A percentile compares a stretch with the other conserved stretches of the same genome.
These are phyloP conservation scores for Trichoderma hamatum DNA, from an alignment of 2,329 filamentous ascomycete species.

Conservation along the genomic window DNA sequence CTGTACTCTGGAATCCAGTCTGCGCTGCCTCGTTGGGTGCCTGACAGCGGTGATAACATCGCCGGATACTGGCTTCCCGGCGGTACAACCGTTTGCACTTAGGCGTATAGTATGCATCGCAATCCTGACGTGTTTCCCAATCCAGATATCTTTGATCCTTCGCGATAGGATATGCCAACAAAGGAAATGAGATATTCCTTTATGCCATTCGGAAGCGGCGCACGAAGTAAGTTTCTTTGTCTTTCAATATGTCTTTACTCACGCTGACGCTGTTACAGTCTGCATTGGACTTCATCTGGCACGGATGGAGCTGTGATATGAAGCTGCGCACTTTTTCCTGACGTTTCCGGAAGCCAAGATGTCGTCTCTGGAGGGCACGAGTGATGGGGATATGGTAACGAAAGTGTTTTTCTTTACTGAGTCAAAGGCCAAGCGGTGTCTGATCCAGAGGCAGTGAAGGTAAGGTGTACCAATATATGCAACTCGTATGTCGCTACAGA, in stretches of 20 bases:
- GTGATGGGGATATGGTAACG: conserved; percentile 41
- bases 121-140: not conserved
- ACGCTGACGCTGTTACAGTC: conserved; percentile 29
- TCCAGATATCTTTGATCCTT: conserved; percentile 11
- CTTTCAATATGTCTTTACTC: not conserved
- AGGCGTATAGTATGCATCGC: conserved; percentile 12
- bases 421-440: conserved; percentile 37
- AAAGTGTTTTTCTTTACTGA: conserved; percentile 38
- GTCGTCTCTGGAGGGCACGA: conserved; percentile 39
- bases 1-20: conserved; percentile 18
- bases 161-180: conserved; percentile 28
- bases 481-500: not conserved
- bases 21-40: not conserved
- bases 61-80: conserved; percentile 3
- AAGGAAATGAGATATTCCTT: conserved; percentile 50
- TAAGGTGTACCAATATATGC: not conserved
- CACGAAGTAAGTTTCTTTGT: conserved; percentile 46
- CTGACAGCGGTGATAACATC: not conserved
- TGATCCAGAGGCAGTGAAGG: conserved; percentile 19
- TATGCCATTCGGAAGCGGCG: not conserved
- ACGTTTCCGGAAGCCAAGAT: conserved; percentile 43
- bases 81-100: not conserved
- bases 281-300: conserved; percentile 63
- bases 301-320: conserved; percentile 56
- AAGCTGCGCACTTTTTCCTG: conserved; percentile 53